Conservation (phyloP, 495 filamentous ascomycete species). For the Pseudomonodictys pantanalensis region DNA sequence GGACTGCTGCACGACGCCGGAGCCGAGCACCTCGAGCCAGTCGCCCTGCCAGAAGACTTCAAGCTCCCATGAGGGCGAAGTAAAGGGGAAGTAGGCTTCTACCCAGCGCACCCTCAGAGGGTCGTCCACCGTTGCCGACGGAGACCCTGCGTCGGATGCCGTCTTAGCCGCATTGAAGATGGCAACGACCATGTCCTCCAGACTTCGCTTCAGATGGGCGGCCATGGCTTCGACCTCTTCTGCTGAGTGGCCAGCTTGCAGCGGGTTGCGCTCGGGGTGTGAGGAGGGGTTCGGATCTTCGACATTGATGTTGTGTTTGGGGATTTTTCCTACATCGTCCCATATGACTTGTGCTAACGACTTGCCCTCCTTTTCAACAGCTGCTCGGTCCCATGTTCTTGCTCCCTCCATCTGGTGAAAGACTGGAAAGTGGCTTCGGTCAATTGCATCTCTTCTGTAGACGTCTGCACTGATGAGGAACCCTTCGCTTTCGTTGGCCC, state of each 20-base stretch:
- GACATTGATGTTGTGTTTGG: conserved; percentile 67
- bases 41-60: conserved; percentile 93
- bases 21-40: conserved; percentile 93
- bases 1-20: conserved; percentile 82
- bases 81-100: conserved; percentile 96
- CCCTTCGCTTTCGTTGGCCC: conserved; percentile 63
- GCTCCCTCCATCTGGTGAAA: conserved; percentile 99
- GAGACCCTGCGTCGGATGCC: conserved; percentile 47
- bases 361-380: conserved; percentile 52
- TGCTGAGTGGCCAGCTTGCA: conserved; percentile 69
- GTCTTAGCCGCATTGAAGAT: conserved; percentile 76
- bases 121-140: conserved; percentile 49
- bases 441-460: conserved; percentile 91
- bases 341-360: conserved; percentile 40
- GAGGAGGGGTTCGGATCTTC: conserved; percentile 81
- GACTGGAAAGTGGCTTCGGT: conserved; percentile 89
- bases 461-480: conserved; percentile 95
- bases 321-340: conserved; percentile 69
- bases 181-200: conserved; percentile 84
- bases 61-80: conserved; percentile 89
- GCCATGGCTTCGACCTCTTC: conserved; percentile 81
- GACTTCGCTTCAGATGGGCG: conserved; percentile 81
- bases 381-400: conserved; percentile 75
- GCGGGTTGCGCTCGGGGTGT: conserved; percentile 76
- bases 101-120: conserved; percentile 89